Evolutionary conservation across 495 filamentous ascomycete species (phyloP), one percentile per base, ranked within the genome.

Genomic region (Podospora comata): DNA sequence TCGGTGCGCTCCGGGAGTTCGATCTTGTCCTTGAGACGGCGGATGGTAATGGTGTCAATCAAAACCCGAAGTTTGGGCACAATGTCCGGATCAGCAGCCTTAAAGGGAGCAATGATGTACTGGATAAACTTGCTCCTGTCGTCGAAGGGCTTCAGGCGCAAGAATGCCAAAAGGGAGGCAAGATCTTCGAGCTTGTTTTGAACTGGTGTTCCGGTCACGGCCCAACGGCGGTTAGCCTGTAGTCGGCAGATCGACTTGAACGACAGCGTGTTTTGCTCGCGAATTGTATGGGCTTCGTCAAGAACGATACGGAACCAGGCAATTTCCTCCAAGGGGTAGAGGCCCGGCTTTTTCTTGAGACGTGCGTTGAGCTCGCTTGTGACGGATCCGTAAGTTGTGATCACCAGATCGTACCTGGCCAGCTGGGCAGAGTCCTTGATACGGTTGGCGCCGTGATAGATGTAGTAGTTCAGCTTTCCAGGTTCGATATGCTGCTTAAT

Each of bases 301-400:
- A 99, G 85, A 0, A 97, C 94, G 65, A 99, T 93, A 7, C 95
- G 90, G 75, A 98, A 98, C 90, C 94, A 96, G 68, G 91, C 90
- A 69, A 94, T 89, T 69, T 88, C 82, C 44, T 87, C 86, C 53
- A 98, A 78, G 0, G 93, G 91, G 66, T 87, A 92, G 11, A 75
- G 71, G 0, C 85, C 86, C 18, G 81, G 76, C 71, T 86, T 89
- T 54, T 82, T 80, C 63, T 87, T 87, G 53, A 83, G 82, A 20
- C 88, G 84, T 11, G 85, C 79, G 44, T 80, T 83, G 26, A 90
- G 85, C 72, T 98, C 95, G 61, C 89, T 91, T 5, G 92, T 86
- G n/a, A 96, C 84, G 2, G 91, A 92, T 64, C 88, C 88, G 78
- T 98, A 99, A 0, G 95, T 97, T 0, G 95, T 97, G 68, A 99